Evolutionary conservation across 768 basidiomycete genomes (phyloP), one percentile per base, ranked within the genome.

Genomic region (Serendipita sp.): DNA sequence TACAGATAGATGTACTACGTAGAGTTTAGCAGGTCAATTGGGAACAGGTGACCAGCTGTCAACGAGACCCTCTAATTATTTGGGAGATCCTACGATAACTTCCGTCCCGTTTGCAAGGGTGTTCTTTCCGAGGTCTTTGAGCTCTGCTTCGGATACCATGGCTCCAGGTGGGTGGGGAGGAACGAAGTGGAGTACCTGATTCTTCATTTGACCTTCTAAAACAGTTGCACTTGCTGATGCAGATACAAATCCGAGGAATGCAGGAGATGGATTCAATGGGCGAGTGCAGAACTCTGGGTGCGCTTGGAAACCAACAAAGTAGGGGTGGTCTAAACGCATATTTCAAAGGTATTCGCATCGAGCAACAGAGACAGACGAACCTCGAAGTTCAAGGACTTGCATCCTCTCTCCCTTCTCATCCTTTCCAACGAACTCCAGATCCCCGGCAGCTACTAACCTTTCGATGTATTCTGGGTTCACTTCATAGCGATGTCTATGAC

Each of bases 241-340:
- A 3, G 95, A 85, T 54, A 99, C 81, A 73, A 99, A 88, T 13
- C 96, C 96, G 63, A 99, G 86, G 84, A 97, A 97, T 0, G 93
- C 87, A 0, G 96, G 96, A 0, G 92, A 96, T 1, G 96, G 96
- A 76, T 99, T 98, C 47, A 99, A 78, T 1, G 96, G 96, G 34
- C 96, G 86, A 28, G 96, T 94, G 78, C 95, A 98, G 77, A 99
- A 94, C 75, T 99, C 96, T 0, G 96, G 96, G 71, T 99, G 96
- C 0, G 96, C 91, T 76, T 99, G 96, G 48, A 99, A 79, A 28
- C 84, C 96, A 48, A 95, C 76, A 72, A 94, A 98, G 79, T 83
- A 99, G 1, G 92, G 90, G 74, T 99, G 96, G 69, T 89, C 94
- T 91, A 68, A 13, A 24, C 15, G 24, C 63, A 32, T 64, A 32